Evolutionary conservation across 2,329 filamentous ascomycete genomes (phyloP).

Genomic region (Hirsutella rhossiliensis): DNA sequence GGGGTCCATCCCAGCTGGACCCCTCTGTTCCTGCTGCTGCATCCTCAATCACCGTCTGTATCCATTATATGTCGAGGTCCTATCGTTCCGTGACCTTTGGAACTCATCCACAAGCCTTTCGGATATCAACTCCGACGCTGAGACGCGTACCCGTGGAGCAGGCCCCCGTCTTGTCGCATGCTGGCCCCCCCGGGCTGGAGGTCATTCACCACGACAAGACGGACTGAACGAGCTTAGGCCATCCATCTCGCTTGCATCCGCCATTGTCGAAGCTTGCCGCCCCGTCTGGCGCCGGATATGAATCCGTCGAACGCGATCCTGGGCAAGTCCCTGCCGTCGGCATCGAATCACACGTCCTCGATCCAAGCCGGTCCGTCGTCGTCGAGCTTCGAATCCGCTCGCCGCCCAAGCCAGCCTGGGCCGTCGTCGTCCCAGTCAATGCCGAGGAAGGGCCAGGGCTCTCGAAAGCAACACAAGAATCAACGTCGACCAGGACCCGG

Average conservation of each 20-base stretch:
- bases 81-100: not conserved
- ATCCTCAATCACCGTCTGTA: not conserved
- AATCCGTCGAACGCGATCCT: constrained; percentile 18
- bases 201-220: too few relatives aligned
- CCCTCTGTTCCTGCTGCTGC: constrained; percentile 9
- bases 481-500: constrained; percentile 54
- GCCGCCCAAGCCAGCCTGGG: constrained; percentile 30
- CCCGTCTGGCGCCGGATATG: constrained; percentile 14
- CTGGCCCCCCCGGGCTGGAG: too few relatives aligned
- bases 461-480: constrained; percentile 73
- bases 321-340: constrained; percentile 40
- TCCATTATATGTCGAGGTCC: not conserved
- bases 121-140: not conserved
- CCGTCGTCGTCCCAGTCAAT: constrained; percentile 20
- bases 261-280: not conserved
- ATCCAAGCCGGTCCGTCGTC: constrained; percentile 28
- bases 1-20: constrained; percentile 23
- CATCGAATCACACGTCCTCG: constrained; percentile 27
- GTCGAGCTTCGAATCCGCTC: constrained; percentile 36
- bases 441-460: constrained; percentile 63
- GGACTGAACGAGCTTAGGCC: too few relatives aligned
- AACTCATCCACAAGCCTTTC: too few relatives aligned
- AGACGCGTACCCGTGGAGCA: not conserved
- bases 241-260: not conserved
- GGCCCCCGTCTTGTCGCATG: too few relatives aligned